Percentiles rank a stretch among this genome's conserved stretches.
Evolutionary conservation across 768 basidiomycete genomes (phyloP).

Genomic region (Psilocybe cyanescens): DNA sequence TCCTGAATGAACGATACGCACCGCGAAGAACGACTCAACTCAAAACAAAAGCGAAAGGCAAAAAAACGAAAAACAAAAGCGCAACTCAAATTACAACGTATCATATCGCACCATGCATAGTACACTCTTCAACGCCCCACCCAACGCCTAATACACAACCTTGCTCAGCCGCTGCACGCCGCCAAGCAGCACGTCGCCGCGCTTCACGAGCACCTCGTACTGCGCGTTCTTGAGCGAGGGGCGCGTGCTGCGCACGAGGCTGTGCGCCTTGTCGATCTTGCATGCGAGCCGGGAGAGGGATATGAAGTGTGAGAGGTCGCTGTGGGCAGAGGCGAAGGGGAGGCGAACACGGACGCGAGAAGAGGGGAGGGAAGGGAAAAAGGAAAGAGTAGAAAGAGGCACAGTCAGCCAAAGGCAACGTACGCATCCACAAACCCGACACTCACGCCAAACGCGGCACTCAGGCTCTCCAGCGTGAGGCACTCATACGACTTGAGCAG

Average conservation of each 20-base stretch:
- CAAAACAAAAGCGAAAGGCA: no score
- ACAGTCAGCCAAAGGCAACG: constrained; percentile 45
- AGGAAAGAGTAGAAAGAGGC: neutral
- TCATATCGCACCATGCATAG: no score
- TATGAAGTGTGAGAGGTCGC: constrained; percentile 93
- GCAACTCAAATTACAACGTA: no score
- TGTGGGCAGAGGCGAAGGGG: constrained; percentile 28
- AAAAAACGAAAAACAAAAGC: no score
- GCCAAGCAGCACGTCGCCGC: constrained; percentile 75
- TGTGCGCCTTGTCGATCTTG: constrained; percentile 40
- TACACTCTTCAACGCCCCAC: no score
- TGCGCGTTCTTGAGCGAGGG: no score
- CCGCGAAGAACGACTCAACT: no score
- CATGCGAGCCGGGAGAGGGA: constrained; percentile 84
- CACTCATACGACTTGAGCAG: constrained; percentile 88
- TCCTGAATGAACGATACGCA: no score
- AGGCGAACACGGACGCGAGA: neutral
- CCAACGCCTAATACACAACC: constrained; percentile 59
- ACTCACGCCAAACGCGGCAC: constrained; percentile 87
- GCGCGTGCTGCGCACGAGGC: no score
- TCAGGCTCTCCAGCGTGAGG: constrained; percentile 86
- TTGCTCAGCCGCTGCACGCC: constrained; percentile 89
- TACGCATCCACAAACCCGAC: constrained; percentile 87
- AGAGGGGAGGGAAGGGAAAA: neutral
- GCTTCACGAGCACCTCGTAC: no score